These are phyloP conservation scores for Sisymbrium altissimum DNA, from an alignment of 345 rosid species.

Conservation along the genomic window DNA sequence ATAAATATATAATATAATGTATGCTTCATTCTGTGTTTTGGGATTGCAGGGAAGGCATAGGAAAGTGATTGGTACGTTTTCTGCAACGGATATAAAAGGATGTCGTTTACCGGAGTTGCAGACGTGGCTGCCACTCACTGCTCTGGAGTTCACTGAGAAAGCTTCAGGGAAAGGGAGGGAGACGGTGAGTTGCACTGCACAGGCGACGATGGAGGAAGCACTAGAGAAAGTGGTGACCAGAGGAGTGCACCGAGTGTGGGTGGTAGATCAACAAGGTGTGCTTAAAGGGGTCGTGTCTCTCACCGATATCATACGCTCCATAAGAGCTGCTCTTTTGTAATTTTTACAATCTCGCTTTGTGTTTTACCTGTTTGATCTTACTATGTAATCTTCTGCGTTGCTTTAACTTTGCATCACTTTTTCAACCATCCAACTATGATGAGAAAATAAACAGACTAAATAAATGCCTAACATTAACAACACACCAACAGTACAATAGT, in stretches of 20 bases:
- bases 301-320: constrained; percentile 54
- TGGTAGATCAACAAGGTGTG: constrained; percentile 48
- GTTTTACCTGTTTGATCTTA: not conserved
- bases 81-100: constrained; percentile 72
- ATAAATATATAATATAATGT: not conserved
- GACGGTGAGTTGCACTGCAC: constrained; percentile 44
- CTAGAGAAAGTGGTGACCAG: constrained; percentile 54
- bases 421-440: not conserved
- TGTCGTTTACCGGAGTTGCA: constrained; percentile 56
- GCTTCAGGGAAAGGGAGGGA: constrained; percentile 35
- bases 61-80: constrained; percentile 70
- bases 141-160: constrained; percentile 55
- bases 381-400: not conserved
- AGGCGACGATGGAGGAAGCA: constrained; percentile 47
- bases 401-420: not conserved
- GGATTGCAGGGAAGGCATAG: constrained; percentile 56
- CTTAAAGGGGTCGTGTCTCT: constrained; percentile 70
- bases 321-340: constrained; percentile 40
- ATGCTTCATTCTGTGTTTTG: not conserved
- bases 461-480: constrained; percentile 15
- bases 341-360: not conserved
- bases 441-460: not conserved
- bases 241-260: constrained; percentile 83
- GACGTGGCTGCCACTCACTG: constrained; percentile 53
- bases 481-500: not conserved